Evolutionary conservation across 345 rosid genomes (phyloP).

Genomic region (Fremontodendron californicum): DNA sequence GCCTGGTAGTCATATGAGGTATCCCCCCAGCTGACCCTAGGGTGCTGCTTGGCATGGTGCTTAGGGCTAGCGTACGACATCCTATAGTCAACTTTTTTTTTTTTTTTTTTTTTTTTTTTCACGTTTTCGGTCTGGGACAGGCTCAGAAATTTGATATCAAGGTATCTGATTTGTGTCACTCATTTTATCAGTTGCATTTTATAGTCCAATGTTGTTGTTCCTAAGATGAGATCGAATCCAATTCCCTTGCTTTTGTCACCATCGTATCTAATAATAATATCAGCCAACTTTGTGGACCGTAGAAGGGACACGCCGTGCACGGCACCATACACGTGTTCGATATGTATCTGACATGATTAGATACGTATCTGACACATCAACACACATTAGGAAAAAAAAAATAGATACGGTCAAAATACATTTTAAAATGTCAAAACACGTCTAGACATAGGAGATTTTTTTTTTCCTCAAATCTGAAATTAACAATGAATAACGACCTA

Average conservation of each 20-base stretch:
- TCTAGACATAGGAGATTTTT: no score
- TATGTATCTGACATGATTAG: no score
- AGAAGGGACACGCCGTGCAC: no score
- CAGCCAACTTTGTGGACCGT: slow-evolving; percentile 4
- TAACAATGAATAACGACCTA: no score
- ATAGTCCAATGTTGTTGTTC: no score
- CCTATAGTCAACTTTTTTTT: neutral
- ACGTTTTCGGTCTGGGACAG: neutral
- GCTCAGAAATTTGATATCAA: neutral
- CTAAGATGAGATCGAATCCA: slow-evolving; percentile 27
- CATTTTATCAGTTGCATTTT: slow-evolving; percentile 5
- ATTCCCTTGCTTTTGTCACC: slow-evolving; percentile 22
- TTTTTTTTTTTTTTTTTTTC: no score
- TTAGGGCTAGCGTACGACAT: slow-evolving; percentile 14
- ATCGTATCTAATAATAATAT: neutral
- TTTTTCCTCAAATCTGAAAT: no score
- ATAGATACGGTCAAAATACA: no score
- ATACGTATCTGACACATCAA: no score
- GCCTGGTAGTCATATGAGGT: neutral
- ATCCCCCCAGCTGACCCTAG: slow-evolving; percentile 11
- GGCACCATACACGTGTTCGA: no score
- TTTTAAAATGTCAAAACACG: no score
- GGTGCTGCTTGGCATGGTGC: slow-evolving; percentile 10
- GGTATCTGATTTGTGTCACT: neutral
- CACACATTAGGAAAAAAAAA: no score